Conservation (phyloP, 1,139 yeast species). For the Debaryomyces udenii region DNA sequence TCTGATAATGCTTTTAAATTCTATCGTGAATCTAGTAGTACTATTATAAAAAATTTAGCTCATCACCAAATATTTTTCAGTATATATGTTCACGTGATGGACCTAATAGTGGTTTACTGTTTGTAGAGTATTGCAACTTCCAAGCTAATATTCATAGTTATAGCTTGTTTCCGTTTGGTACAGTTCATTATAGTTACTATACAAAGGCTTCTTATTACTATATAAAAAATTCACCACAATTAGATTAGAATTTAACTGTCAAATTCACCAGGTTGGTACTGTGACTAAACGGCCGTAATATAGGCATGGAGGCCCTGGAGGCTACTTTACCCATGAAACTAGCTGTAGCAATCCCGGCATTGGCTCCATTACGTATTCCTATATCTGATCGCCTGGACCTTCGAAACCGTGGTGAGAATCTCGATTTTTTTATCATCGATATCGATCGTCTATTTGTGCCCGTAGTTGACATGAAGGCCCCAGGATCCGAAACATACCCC, state of each 20-base stretch:
- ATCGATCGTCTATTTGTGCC: conserved; percentile 21
- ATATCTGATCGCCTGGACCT: conserved; percentile 18
- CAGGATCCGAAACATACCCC: conserved; percentile 37
- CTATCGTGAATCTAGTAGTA: conserved; percentile 8
- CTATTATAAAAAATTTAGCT: conserved; percentile 16
- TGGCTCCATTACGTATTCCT: conserved; percentile 25
- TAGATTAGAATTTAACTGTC: conserved; percentile 19
- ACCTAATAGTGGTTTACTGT: not conserved
- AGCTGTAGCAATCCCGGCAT: conserved; percentile 29
- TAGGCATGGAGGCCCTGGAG: conserved; percentile 26
- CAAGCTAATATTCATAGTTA: too few relatives aligned
- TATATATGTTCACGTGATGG: conserved; percentile 12
- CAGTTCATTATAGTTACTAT: too few relatives aligned
- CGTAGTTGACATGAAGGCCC: conserved; percentile 23
- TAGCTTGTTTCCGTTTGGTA: too few relatives aligned
- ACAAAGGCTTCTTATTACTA: too few relatives aligned
- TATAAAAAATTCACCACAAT: too few relatives aligned
- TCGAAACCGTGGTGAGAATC: conserved; percentile 26
- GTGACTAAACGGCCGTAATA: conserved; percentile 18
- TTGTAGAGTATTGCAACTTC: too few relatives aligned
- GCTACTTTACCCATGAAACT: conserved; percentile 29
- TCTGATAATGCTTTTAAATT: conserved; percentile 5
- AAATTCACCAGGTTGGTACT: conserved; percentile 19
- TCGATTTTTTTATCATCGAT: conserved; percentile 29
- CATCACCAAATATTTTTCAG: conserved; percentile 16